phyloP scores from a whole-genome alignment of 176 grass and related monocot genomes.

The Oryza australiensis region DNA sequence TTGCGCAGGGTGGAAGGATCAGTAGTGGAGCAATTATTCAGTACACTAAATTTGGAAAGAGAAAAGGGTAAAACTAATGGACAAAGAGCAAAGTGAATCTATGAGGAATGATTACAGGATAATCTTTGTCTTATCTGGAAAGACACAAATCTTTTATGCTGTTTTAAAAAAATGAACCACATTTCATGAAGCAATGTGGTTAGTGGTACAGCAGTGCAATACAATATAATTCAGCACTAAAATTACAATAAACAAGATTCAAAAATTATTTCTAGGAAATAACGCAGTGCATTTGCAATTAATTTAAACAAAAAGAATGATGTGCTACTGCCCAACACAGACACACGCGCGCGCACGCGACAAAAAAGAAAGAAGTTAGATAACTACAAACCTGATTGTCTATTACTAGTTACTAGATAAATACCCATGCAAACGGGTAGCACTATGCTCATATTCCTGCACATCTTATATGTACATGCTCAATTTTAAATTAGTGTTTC shows the following conservation, averaged over 20 bases:
- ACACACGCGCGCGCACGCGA: too few species aligned
- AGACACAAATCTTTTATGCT: not conserved
- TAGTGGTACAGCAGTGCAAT: not conserved
- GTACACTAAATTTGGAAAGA: not conserved
- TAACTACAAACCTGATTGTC: too few species aligned
- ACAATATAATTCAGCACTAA: too few species aligned
- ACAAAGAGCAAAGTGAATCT: not conserved
- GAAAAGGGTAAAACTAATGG: not conserved
- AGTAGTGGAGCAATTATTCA: not conserved
- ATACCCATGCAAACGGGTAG: too few species aligned
- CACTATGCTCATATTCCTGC: too few species aligned
- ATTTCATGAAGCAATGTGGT: not conserved
- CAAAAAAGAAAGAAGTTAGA: too few species aligned
- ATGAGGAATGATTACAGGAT: not conserved
- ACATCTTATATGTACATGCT: too few species aligned
- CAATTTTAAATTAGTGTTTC: too few species aligned
- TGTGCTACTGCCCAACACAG: too few species aligned
- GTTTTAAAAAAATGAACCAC: not conserved
- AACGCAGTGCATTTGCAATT: not conserved
- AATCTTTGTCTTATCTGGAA: conserved; percentile 9
- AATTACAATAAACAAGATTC: not conserved
- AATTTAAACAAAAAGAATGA: too few species aligned
- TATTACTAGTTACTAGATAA: too few species aligned
- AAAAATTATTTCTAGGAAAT: not conserved
- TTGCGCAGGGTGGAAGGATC: not conserved